A percentile compares a stretch with the other conserved stretches of the same genome.
Evolutionary conservation across 108 stramenopile genomes (phyloP).

Genomic region (Nitzschia putrida): DNA sequence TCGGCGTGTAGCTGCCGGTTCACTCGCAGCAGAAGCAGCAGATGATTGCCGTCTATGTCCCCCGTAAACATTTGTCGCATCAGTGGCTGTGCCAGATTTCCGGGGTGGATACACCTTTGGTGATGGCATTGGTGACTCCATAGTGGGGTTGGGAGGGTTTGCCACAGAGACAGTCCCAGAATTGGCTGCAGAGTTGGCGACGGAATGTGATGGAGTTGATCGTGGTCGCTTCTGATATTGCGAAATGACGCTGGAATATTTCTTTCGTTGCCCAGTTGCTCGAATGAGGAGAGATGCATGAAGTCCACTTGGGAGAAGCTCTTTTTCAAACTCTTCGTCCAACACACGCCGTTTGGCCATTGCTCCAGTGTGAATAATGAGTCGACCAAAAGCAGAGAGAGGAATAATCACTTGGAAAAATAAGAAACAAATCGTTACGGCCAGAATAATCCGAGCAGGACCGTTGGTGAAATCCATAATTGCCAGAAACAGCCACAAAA

Average conservation of each 20-base stretch:
- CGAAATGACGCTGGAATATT: conserved; percentile 12
- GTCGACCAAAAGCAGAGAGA: conserved; percentile 49
- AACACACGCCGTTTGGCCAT: conserved; percentile 52
- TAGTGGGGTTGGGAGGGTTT: neutral
- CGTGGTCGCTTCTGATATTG: conserved; percentile 26
- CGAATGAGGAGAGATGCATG: conserved; percentile 46
- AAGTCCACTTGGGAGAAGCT: conserved; percentile 47
- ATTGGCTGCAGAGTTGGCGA: neutral
- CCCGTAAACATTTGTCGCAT: neutral
- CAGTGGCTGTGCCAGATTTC: neutral
- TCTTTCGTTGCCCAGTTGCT: conserved; percentile 27
- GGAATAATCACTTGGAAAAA: conserved; percentile 46
- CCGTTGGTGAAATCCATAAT: conserved; percentile 30
- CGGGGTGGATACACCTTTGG: neutral
- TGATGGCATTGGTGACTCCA: too few relatives aligned
- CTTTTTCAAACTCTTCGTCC: conserved; percentile 37
- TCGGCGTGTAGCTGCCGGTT: neutral
- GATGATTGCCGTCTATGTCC: neutral
- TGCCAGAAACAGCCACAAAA: conserved; percentile 48
- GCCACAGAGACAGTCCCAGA: neutral
- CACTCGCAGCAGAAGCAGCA: neutral
- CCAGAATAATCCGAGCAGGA: neutral
- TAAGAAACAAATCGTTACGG: conserved; percentile 20
- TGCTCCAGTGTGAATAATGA: conserved; percentile 58
- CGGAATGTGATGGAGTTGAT: neutral